Percentiles rank a stretch among this genome's conserved stretches.
phyloP scores from a whole-genome alignment of 2,329 filamentous ascomycete genomes.

The Nigrospora oryzae region DNA sequence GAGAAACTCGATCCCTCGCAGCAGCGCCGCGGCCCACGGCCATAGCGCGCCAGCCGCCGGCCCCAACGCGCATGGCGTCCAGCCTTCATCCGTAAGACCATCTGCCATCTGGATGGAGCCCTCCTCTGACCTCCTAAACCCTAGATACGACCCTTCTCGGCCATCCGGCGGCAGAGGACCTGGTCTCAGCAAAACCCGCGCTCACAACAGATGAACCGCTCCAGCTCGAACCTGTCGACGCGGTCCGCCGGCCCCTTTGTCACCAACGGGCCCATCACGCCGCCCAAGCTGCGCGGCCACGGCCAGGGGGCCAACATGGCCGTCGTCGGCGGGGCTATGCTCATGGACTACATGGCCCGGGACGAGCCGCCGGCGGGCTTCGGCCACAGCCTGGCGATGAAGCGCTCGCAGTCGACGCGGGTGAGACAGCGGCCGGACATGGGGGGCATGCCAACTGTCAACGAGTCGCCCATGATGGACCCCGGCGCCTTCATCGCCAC shows the following conservation, averaged over 20 bases:
- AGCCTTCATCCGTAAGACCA: slow-evolving; percentile 18
- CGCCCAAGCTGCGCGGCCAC: slow-evolving; percentile 15
- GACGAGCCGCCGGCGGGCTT: slow-evolving; percentile 20
- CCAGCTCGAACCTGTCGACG: slow-evolving; percentile 31
- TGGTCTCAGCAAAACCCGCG: slow-evolving; percentile 23
- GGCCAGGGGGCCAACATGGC: slow-evolving; percentile 6
- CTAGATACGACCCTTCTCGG: slow-evolving; percentile 14
- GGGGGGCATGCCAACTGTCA: slow-evolving; percentile 24
- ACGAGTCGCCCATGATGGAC: slow-evolving; percentile 27
- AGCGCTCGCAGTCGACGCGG: slow-evolving; percentile 10
- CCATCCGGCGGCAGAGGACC: slow-evolving; percentile 22
- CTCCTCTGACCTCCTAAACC: slow-evolving; percentile 10
- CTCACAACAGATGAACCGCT: slow-evolving; percentile 34
- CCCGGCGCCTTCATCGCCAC: slow-evolving; percentile 29
- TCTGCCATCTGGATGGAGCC: slow-evolving; percentile 5
- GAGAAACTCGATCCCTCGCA: slow-evolving; percentile 20
- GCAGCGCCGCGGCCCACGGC: slow-evolving; percentile 11
- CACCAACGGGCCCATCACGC: slow-evolving; percentile 24
- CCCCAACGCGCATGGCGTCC: slow-evolving; percentile 2
- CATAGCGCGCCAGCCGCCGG: not conserved
- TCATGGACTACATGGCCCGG: slow-evolving; percentile 19
- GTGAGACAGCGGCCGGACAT: slow-evolving; percentile 14
- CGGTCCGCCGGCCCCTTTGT: slow-evolving; percentile 27
- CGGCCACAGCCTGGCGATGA: slow-evolving; percentile 13
- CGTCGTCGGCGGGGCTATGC: not conserved